Base-by-base conservation (phyloP, 83 land plant genomes). In the Thuja plicata region DNA sequence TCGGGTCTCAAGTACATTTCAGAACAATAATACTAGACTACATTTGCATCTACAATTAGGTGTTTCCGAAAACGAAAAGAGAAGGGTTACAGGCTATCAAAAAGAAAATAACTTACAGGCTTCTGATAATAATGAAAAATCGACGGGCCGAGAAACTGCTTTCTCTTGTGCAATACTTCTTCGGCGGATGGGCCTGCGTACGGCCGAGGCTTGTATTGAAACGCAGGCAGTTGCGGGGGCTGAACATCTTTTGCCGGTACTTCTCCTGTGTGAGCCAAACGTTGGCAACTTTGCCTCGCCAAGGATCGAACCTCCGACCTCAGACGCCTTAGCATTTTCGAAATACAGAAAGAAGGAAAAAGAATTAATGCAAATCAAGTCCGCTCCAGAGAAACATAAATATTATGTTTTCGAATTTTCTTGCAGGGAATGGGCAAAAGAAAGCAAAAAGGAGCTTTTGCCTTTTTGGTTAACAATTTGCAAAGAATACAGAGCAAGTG, bases 71-170 rank as follows among this genome's bases (percentile, higher is more conserved):
- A 60, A 60, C 5, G 66, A 60, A 60, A 21, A 60, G 71, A 66
- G 71, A 66, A 66, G 71, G 71, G 30, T 66, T 66, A 66, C 8
- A 66, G 9, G 71, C n/a, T 24, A 24, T 66, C 7, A 66, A 66
- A 66, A 5, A 60, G 71, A 66, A 5, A 6, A 1, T 24, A 66
- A 27, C 71, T 66, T 66, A 96, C 97, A 5, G 97, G 97, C 83
- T 93, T 96, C 87, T 96, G 91, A 55, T 94, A 96, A 91, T 92
- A 94, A 76, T 93, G 55, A 88, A 94, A 94, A 3, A 93, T 89
- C 2, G 96, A 93, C 10, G 97, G 95, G 15, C 94, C 96, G 17
- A 94, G 90, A 73, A 93, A 95, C 34, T 52, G 74, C 93, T 92
- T 93, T 46, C 96, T 87, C 90, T 96, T 94, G 86, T 79, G 86